phyloP scores from a whole-genome alignment of 2,329 filamentous ascomycete species.

The Ophiocordyceps unilateralis region DNA sequence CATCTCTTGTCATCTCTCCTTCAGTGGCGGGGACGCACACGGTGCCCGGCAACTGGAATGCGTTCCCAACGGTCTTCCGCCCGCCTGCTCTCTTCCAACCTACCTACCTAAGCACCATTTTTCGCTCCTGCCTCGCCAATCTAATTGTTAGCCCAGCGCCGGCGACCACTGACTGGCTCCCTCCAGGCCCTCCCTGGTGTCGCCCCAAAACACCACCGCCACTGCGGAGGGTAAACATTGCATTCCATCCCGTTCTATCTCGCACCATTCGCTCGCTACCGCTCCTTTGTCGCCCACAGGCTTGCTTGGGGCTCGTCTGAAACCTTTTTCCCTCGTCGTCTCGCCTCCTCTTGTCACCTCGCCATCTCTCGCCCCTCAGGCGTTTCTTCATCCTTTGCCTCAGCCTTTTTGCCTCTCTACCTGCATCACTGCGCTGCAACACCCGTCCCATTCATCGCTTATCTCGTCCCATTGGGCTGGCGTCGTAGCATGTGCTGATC shows the following conservation, averaged over 20 bases:
- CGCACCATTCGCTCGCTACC: conserved; percentile 1
- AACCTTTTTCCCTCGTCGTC: conserved; percentile 1
- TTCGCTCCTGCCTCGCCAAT: neutral
- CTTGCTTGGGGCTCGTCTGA: neutral
- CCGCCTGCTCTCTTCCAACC: neutral
- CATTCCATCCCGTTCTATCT: conserved; percentile 8
- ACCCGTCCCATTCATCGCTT: neutral
- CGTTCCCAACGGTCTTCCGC: neutral
- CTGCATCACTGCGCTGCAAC: neutral
- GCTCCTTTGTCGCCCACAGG: neutral
- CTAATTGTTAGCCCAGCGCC: neutral
- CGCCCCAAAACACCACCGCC: conserved; percentile 4
- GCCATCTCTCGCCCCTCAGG: neutral
- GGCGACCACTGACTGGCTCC: neutral
- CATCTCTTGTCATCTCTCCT: neutral
- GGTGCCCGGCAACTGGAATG: neutral
- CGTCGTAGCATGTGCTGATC: conserved; percentile 18
- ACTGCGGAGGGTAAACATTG: conserved; percentile 11
- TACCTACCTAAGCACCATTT: neutral
- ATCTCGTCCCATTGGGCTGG: neutral
- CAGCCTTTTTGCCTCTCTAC: neutral
- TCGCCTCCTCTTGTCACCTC: conserved; percentile 4
- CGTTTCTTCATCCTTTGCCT: neutral
- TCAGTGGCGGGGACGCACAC: neutral
- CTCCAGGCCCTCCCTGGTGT: neutral